phyloP scores from a whole-genome alignment of 148 eudicot species.

The Fagopyrum homotropicum region DNA sequence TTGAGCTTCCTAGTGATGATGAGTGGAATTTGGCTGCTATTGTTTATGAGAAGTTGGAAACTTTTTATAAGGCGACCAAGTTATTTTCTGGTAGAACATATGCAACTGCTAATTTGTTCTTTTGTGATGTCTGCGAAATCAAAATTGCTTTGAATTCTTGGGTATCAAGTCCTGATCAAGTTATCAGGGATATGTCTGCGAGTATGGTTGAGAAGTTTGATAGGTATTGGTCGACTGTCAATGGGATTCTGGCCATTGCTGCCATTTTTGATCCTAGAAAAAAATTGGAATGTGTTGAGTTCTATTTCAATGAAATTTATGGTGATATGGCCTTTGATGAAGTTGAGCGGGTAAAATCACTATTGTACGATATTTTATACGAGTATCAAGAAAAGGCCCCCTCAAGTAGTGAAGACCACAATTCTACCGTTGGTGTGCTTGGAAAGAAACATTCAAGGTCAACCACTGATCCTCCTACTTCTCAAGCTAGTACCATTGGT shows the following conservation, averaged over 20 bases:
- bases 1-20: constrained; percentile 1
- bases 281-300: constrained; percentile 12
- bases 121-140: constrained; percentile 1
- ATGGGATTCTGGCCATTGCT: constrained; percentile 3
- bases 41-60: constrained; percentile 15
- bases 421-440: not conserved
- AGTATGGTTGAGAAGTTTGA: constrained; percentile 12
- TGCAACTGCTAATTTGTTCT: constrained; percentile 8
- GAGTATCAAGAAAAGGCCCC: constrained; percentile 7
- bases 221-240: constrained; percentile 11
- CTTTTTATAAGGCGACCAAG: constrained; percentile 1
- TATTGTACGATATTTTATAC: not conserved
- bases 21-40: constrained; percentile 12
- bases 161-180: not conserved
- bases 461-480: not conserved
- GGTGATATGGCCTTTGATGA: not conserved
- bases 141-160: not conserved
- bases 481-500: not conserved
- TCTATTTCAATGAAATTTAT: constrained; percentile 1
- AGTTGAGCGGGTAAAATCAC: not conserved
- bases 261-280: constrained; percentile 15
- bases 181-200: not conserved
- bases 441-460: not conserved
- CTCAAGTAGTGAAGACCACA: not conserved
- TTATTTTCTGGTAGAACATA: constrained; percentile 5